phyloP scores from a whole-genome alignment of 2,329 filamentous ascomycete genomes.

The Leptographium galeiforme region DNA sequence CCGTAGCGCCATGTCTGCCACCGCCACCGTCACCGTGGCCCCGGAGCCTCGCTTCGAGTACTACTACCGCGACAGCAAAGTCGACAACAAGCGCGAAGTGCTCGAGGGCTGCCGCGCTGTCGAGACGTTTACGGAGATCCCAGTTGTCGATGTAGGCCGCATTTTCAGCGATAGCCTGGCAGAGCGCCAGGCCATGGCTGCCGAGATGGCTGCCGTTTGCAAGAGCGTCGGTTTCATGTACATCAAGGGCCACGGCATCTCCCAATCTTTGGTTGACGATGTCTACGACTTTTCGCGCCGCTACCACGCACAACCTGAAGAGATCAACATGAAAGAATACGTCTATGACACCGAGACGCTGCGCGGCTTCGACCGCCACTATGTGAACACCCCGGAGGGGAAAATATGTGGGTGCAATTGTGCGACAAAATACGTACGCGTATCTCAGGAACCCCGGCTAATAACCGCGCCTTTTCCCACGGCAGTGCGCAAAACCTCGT shows the following conservation, averaged over 20 bases:
- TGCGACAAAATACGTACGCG: not conserved
- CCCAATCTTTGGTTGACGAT: conserved; percentile 13
- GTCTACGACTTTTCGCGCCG: conserved; percentile 18
- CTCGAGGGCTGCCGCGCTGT: conserved; percentile 1
- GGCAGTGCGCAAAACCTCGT: conserved; percentile 8
- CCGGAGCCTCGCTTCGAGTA: conserved; percentile 5
- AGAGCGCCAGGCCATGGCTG: conserved; percentile 1
- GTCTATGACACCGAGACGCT: conserved; percentile 5
- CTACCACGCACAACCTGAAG: conserved; percentile 18
- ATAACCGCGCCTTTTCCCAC: too few relatives aligned
- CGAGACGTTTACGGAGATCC: conserved; percentile 6
- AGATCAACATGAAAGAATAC: conserved; percentile 18
- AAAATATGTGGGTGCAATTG: not conserved
- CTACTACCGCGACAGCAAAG: conserved; percentile 6
- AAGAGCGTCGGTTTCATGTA: conserved; percentile 18
- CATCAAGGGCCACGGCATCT: conserved; percentile 18
- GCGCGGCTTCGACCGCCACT: conserved; percentile 4
- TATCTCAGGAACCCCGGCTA: not conserved
- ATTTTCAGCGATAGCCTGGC: conserved; percentile 4
- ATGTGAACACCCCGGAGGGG: conserved; percentile 1
- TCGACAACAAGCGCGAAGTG: conserved; percentile 8
- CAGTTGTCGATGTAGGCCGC: conserved; percentile 3
- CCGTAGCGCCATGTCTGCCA: not conserved
- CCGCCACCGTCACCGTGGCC: not conserved
- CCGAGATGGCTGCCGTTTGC: conserved; percentile 10